Percentiles rank a stretch among this genome's conserved stretches.
Evolutionary conservation across 1,284 basidiomycete genomes (phyloP).

Genomic region (Xerocomus minutiporus): DNA sequence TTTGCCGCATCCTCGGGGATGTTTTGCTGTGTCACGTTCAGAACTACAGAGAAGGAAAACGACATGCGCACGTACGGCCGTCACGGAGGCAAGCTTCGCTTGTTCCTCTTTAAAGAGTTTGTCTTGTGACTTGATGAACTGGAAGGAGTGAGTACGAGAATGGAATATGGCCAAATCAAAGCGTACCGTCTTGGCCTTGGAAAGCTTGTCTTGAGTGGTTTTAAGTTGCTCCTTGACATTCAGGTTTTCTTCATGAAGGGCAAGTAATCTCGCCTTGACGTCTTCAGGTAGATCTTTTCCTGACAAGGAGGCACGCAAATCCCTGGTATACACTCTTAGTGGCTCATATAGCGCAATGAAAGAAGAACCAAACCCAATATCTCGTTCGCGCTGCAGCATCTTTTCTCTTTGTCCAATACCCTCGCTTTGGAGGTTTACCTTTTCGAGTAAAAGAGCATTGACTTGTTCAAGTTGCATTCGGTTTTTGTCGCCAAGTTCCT

Average conservation of each 20-base stretch:
- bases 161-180: background rate
- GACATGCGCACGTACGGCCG: conserved; percentile 18
- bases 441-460: conserved; percentile 82
- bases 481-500: conserved; percentile 77
- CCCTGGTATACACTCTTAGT: conserved; percentile 39
- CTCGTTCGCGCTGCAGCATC: conserved; percentile 76
- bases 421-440: conserved; percentile 85
- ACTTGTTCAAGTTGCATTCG: conserved; percentile 90
- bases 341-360: background rate
- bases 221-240: conserved; percentile 69
- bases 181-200: conserved; percentile 72
- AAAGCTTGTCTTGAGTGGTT: conserved; percentile 71
- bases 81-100: conserved; percentile 40
- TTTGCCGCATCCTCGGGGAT: conserved; percentile 70
- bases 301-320: conserved; percentile 68
- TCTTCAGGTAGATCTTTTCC: conserved; percentile 78
- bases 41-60: background rate
- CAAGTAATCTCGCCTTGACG: conserved; percentile 70
- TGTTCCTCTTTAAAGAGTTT: conserved; percentile 80
- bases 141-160: conserved; percentile 9
- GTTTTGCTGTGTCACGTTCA: conserved; percentile 36
- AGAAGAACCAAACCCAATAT: conserved; percentile 58
- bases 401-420: conserved; percentile 81
- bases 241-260: conserved; percentile 74
- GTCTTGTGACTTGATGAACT: conserved; percentile 93